These are phyloP conservation scores for Prunus mume DNA, from an alignment of 306 rosid species.

Conservation along the genomic window DNA sequence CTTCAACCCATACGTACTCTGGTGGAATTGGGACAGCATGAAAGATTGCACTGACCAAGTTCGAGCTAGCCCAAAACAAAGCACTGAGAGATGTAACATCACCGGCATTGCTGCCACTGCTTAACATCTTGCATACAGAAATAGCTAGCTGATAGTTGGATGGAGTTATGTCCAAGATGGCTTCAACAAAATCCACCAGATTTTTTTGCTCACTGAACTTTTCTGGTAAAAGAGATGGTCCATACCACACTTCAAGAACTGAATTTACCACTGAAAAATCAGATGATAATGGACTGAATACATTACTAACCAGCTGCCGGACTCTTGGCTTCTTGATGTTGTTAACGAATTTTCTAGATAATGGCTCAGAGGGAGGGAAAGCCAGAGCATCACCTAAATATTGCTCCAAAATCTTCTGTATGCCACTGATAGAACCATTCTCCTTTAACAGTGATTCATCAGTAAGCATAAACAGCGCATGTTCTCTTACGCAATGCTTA, in stretches of 20 bases:
- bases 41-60: constrained; percentile 62
- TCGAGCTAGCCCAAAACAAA: constrained; percentile 85
- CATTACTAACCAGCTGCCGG: constrained; percentile 52
- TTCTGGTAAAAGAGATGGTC: constrained; percentile 67
- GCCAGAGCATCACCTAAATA: constrained; percentile 43
- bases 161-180: constrained; percentile 65
- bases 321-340: constrained; percentile 73
- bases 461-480: constrained; percentile 59
- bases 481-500: constrained; percentile 57
- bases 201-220: constrained; percentile 47
- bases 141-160: constrained; percentile 67
- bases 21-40: constrained; percentile 81
- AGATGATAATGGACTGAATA: constrained; percentile 54
- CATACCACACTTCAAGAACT: constrained; percentile 73
- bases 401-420: constrained; percentile 58
- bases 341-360: constrained; percentile 62
- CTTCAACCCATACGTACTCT: constrained; percentile 80
- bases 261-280: constrained; percentile 62
- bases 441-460: constrained; percentile 52
- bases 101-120: constrained; percentile 30
- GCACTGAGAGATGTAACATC: constrained; percentile 45
- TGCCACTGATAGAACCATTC: constrained; percentile 34
- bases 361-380: constrained; percentile 39
- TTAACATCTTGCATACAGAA: constrained; percentile 59
- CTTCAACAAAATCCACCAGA: constrained; percentile 88